phyloP scores from a whole-genome alignment of 2,329 filamentous ascomycete genomes.

The Sclerotiophoma versabilis region DNA sequence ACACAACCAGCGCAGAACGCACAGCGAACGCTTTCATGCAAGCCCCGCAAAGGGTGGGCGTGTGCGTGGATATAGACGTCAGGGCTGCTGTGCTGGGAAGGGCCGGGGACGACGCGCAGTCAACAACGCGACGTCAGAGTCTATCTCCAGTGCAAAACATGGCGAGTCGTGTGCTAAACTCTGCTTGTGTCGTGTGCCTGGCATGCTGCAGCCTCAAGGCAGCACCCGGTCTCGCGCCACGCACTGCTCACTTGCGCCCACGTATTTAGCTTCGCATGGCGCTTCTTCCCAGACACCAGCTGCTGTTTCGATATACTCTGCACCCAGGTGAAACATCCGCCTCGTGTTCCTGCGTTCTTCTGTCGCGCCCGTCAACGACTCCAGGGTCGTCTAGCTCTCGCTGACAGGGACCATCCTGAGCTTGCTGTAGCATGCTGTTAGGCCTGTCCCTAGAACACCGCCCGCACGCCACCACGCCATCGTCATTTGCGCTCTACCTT shows the following conservation, averaged over 20 bases:
- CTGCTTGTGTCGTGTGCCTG: conserved; percentile 12
- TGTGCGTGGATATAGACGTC: conserved; percentile 13
- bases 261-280: conserved; percentile 18
- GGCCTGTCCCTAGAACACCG: conserved; percentile 3
- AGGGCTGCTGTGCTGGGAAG: neutral
- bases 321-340: conserved; percentile 21
- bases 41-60: conserved; percentile 1
- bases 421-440: conserved; percentile 1
- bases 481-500: conserved; percentile 19
- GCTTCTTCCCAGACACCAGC: conserved; percentile 5
- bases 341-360: conserved; percentile 15
- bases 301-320: conserved; percentile 18
- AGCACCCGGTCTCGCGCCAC: conserved; percentile 1
- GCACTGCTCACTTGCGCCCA: neutral
- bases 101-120: neutral
- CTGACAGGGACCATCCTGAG: conserved; percentile 21
- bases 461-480: conserved; percentile 16
- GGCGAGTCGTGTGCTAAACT: conserved; percentile 15
- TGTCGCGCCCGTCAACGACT: conserved; percentile 5
- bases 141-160: conserved; percentile 10
- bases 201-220: conserved; percentile 14
- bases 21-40: conserved; percentile 12
- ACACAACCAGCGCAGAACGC: conserved; percentile 6
- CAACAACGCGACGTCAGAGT: conserved; percentile 11
- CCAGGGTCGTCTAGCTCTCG: conserved; percentile 5